These are phyloP conservation scores for Leishmania gerbilli DNA, from an alignment of 208 protist species.

Conservation along the genomic window DNA sequence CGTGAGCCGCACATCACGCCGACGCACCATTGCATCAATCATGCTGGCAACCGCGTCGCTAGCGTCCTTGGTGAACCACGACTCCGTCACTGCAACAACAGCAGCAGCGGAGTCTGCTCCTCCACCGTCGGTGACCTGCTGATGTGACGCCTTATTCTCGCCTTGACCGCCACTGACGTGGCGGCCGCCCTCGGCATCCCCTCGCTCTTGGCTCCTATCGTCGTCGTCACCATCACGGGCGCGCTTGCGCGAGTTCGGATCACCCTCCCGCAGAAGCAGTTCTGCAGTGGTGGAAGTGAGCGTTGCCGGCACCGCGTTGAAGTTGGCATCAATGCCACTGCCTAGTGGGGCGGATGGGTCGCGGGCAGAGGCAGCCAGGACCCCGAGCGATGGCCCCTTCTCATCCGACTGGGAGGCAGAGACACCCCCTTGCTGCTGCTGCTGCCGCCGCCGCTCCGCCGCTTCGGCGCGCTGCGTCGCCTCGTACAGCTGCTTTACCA, in stretches of 20 bases:
- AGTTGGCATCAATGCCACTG: background rate
- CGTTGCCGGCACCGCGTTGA: constrained; percentile 4
- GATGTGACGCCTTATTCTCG: background rate
- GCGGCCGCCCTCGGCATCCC: background rate
- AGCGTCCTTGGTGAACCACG: constrained; percentile 21
- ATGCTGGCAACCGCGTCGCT: constrained; percentile 23
- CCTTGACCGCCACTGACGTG: background rate
- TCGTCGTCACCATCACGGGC: background rate
- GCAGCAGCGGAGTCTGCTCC: background rate
- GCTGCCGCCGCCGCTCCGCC: constrained; percentile 7
- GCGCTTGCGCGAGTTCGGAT: constrained; percentile 1
- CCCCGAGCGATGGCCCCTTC: constrained; percentile 16
- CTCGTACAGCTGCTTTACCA: constrained; percentile 70
- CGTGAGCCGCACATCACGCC: constrained; percentile 26
- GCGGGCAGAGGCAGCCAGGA: background rate
- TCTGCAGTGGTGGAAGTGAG: constrained; percentile 7
- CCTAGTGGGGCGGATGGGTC: background rate
- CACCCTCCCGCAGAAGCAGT: constrained; percentile 7
- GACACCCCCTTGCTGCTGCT: background rate
- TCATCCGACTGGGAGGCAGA: constrained; percentile 18
- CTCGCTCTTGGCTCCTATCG: background rate
- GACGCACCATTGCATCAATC: constrained; percentile 30
- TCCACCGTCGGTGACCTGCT: background rate
- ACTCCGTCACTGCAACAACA: background rate
- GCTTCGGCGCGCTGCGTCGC: constrained; percentile 46